phyloP scores from a whole-genome alignment of 768 basidiomycete species.

The Strobilomyces echinocephalus region DNA sequence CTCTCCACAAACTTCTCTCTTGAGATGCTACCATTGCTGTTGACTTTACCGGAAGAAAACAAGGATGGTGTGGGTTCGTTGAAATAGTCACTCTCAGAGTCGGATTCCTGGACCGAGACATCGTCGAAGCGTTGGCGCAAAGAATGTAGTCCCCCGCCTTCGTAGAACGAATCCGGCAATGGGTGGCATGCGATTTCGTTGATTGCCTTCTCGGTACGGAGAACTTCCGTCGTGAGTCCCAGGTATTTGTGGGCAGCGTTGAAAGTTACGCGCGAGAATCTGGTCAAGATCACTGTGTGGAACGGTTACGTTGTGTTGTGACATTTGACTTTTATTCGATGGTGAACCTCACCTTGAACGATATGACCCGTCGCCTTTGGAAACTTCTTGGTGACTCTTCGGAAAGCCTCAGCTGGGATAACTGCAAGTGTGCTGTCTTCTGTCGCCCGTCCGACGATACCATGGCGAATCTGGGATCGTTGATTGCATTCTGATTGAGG shows the following conservation, averaged over 20 bases:
- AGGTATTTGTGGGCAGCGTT: constrained; percentile 96
- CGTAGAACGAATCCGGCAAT: constrained; percentile 85
- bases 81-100: constrained; percentile 58
- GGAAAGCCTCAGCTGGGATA: constrained; percentile 96
- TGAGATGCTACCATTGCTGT: constrained; percentile 16
- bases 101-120: constrained; percentile 39
- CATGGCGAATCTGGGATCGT: constrained; percentile 45
- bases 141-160: constrained; percentile 83
- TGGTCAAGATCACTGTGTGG: constrained; percentile 80
- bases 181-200: constrained; percentile 97
- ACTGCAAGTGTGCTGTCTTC: constrained; percentile 97
- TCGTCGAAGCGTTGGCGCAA: constrained; percentile 88
- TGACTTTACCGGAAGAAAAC: constrained; percentile 19
- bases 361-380: constrained; percentile 97
- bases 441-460: constrained; percentile 86
- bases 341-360: constrained; percentile 63
- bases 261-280: constrained; percentile 96
- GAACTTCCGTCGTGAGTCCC: constrained; percentile 89
- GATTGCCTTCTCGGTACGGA: constrained; percentile 94
- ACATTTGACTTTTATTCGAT: background rate
- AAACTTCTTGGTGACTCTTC: constrained; percentile 89
- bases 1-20: constrained; percentile 25
- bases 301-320: constrained; percentile 11
- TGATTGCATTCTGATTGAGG: constrained; percentile 25
- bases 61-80: constrained; percentile 20